Conservation (phyloP, 805 yeast species). For the Sungouiella thailandica region DNA sequence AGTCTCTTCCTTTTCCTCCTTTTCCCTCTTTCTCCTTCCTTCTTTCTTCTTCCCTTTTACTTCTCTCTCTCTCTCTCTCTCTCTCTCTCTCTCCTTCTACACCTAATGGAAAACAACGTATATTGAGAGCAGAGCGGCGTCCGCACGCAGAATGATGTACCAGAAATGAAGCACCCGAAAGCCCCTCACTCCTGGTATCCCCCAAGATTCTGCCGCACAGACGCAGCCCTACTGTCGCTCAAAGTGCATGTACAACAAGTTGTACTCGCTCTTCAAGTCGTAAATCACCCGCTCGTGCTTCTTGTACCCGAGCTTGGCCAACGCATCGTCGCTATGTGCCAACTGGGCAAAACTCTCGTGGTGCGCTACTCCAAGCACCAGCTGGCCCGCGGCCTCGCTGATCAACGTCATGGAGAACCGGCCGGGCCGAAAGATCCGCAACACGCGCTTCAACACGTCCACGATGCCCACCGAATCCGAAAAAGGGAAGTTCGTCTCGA, state of each 20-base stretch:
- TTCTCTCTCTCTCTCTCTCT: too few species aligned
- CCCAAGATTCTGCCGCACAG: constrained; percentile 11
- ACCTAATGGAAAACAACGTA: too few species aligned
- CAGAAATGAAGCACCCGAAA: too few species aligned
- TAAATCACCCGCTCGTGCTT: constrained; percentile 65
- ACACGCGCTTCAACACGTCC: constrained; percentile 55
- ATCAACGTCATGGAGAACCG: constrained; percentile 55
- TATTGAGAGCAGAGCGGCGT: too few species aligned
- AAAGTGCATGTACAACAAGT: constrained; percentile 65
- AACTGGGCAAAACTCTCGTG: constrained; percentile 5
- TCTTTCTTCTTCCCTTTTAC: too few species aligned
- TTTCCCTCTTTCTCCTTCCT: too few species aligned
- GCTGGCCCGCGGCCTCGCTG: constrained; percentile 13
- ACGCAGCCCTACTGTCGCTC: constrained; percentile 28
- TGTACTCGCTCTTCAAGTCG: constrained; percentile 67
- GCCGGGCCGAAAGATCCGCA: constrained; percentile 66
- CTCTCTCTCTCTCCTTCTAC: too few species aligned
- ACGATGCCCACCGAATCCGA: constrained; percentile 39
- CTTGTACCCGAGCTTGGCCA: constrained; percentile 42
- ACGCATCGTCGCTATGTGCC: constrained; percentile 11
- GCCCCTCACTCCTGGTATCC: constrained; percentile 11
- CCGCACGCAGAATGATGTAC: too few species aligned
- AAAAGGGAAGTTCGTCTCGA: constrained; percentile 78
- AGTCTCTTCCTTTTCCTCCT: too few species aligned
- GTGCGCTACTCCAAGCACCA: constrained; percentile 1